Evolutionary conservation across 257 asterid genomes (phyloP).

Genomic region (Solanum sparsipilum): DNA sequence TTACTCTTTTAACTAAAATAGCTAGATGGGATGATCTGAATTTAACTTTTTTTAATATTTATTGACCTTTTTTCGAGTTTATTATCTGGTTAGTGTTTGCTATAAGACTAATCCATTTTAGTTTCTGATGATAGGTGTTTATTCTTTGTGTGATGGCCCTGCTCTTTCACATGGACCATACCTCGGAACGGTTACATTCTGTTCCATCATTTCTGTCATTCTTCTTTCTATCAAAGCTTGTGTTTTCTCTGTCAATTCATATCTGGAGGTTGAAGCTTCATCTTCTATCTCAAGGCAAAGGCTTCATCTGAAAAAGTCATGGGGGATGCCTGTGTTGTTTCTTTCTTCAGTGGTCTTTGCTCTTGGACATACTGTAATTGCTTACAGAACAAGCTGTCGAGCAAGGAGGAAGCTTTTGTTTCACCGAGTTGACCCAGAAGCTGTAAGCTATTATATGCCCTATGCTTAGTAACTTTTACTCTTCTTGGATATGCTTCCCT

Average conservation of each 20-base stretch:
- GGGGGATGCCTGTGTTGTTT: constrained; percentile 99
- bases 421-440: constrained; percentile 85
- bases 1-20: neutral
- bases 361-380: constrained; percentile 91
- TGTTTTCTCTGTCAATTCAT: constrained; percentile 72
- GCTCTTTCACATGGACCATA: constrained; percentile 82
- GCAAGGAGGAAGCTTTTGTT: constrained; percentile 86
- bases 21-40: neutral
- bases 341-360: constrained; percentile 92
- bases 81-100: neutral
- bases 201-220: constrained; percentile 58
- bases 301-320: constrained; percentile 89
- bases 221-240: constrained; percentile 78
- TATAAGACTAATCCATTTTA: constrained; percentile 5
- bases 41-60: neutral
- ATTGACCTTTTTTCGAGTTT: neutral
- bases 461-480: neutral
- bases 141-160: constrained; percentile 57
- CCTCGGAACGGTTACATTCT: constrained; percentile 76
- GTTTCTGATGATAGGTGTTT: constrained; percentile 51
- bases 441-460: constrained; percentile 40
- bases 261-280: constrained; percentile 67
- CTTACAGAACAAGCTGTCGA: constrained; percentile 83
- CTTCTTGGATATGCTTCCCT: neutral
- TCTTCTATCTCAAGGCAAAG: constrained; percentile 63